Conservation (phyloP, 108 stramenopile genomes). For the Ochromonas danica region DNA sequence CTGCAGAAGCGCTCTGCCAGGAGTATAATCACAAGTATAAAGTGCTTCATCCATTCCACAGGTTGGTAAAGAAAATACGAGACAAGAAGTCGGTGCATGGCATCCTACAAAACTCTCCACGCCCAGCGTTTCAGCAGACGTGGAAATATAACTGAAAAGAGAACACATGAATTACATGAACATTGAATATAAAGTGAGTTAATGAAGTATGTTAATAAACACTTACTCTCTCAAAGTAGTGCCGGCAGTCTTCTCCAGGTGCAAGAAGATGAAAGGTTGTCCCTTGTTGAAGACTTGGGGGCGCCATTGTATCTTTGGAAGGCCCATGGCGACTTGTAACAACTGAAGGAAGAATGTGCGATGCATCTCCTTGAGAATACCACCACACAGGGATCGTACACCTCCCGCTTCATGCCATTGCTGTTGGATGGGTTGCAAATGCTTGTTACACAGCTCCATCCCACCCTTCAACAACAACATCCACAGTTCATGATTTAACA, state of each 20-base stretch:
- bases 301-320: background rate
- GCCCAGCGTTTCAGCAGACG: background rate
- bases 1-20: too few relatives aligned
- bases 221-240: conserved; percentile 21
- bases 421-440: too few relatives aligned
- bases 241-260: conserved; percentile 45
- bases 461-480: too few relatives aligned
- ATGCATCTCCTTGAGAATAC: too few relatives aligned
- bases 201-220: background rate
- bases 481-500: too few relatives aligned
- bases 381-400: too few relatives aligned
- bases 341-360: too few relatives aligned
- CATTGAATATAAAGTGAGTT: background rate
- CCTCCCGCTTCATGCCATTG: too few relatives aligned
- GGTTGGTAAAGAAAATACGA: conserved; percentile 35
- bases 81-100: conserved; percentile 30
- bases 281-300: background rate
- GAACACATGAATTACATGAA: background rate
- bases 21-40: too few relatives aligned
- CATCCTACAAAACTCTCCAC: conserved; percentile 29
- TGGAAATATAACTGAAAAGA: background rate
- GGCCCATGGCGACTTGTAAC: too few relatives aligned
- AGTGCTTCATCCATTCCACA: too few relatives aligned
- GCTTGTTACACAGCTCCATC: too few relatives aligned
- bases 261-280: conserved; percentile 46